Base-by-base conservation (phyloP, 176 grass and related monocot genomes). In the Bolboschoenus planiculmis region DNA sequence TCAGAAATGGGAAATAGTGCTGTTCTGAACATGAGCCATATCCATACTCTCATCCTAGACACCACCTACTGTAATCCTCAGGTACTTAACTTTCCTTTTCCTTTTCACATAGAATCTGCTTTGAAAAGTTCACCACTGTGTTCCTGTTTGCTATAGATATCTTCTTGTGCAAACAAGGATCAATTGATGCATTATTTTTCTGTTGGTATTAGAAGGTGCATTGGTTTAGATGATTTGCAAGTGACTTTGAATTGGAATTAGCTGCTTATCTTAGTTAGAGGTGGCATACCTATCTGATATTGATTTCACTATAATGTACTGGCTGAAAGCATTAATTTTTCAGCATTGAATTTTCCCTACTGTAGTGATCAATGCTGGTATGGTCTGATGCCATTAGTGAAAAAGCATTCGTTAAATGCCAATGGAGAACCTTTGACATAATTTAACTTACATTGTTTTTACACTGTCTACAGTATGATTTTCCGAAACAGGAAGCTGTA, bases 11-110 rank as follows among this genome's bases (percentile, higher is more conserved):
- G 73, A 47, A 94, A 85, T 81, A 93, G 90, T 89, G 27, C 78
- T 73, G 47, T 91, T 48, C 86, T 97, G 81, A 80, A 83, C 50
- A 88, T 85, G 77, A 92, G 80, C 78, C 78, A 66, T 68, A 87
- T 97, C 78, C 85, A 97, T 78, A 94, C 92, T 33, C 88, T 97
- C 60, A 94, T 97, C 83, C 88, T 97, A 78, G 92, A 97, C 67
- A 97, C 92, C 43, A 97, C 95, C 71, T 97, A 97, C 58, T 94
- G 95, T 72, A 92, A 88, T 89, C 87, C 95, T 30, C 87, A 80
- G 78, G 95, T 94, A 91, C 44, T 89, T 80, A 31, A 68, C 85
- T 89, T 65, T 33, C 31, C 74, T 86, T 89, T 65, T 34, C 37
- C 7, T 10, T 76, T 15, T 33, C 26, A 9, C 24, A 51, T 18